A percentile compares a stretch with the other conserved stretches of the same genome.
These are phyloP conservation scores for Steccherinum ochraceum DNA, from an alignment of 768 basidiomycete species.

Conservation along the genomic window DNA sequence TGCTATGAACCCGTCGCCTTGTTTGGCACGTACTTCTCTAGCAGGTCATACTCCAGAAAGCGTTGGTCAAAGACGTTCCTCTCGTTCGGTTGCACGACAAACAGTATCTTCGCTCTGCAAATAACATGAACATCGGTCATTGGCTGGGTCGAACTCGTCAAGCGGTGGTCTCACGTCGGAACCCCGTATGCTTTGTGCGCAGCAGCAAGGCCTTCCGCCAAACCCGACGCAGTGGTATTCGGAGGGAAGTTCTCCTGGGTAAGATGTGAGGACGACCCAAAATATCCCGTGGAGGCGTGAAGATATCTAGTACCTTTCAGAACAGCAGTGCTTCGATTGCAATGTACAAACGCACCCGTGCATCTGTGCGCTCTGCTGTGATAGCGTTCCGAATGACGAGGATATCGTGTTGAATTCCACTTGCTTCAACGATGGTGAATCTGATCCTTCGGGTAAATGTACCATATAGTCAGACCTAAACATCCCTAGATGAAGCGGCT, in stretches of 20 bases:
- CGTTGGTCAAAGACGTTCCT: constrained; percentile 95
- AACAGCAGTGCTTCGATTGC: too few relatives aligned
- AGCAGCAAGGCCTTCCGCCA: constrained; percentile 71
- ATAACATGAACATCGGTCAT: not conserved
- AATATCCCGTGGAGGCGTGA: constrained; percentile 59
- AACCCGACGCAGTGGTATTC: constrained; percentile 64
- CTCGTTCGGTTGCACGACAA: constrained; percentile 86
- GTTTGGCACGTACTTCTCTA: constrained; percentile 57
- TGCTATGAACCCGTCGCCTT: too few relatives aligned
- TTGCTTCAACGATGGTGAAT: constrained; percentile 63
- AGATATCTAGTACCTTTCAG: constrained; percentile 70
- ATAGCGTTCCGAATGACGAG: constrained; percentile 80
- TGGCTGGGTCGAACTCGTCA: not conserved
- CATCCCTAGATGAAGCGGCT: constrained; percentile 79
- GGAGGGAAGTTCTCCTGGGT: constrained; percentile 54
- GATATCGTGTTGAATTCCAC: constrained; percentile 99
- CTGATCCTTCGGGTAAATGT: constrained; percentile 40
- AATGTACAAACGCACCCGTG: constrained; percentile 84
- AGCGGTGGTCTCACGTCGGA: constrained; percentile 43
- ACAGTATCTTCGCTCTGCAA: constrained; percentile 55
- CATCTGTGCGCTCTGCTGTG: constrained; percentile 57
- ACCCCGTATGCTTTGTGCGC: constrained; percentile 73
- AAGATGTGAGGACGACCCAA: constrained; percentile 46
- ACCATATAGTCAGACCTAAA: constrained; percentile 95
- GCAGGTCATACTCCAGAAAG: constrained; percentile 79